A percentile compares a stretch with the other conserved stretches of the same genome.
Evolutionary conservation across 73 alveolate species (phyloP).

Genomic region (Uronychia setigera): DNA sequence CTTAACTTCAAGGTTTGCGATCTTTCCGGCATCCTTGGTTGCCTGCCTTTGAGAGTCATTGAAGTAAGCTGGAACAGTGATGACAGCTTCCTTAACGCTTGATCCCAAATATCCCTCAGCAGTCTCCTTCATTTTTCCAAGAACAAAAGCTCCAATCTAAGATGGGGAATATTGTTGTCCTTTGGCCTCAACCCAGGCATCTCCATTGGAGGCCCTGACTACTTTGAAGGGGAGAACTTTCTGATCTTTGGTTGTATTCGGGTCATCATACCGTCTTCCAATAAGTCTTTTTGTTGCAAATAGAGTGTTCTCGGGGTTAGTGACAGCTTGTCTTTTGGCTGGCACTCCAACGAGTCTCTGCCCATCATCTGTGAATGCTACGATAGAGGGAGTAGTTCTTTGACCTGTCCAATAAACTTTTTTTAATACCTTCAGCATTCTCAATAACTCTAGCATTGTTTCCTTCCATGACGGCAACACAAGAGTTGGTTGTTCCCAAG

Average conservation of each 20-base stretch:
- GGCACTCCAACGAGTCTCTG: slow-evolving; percentile 88
- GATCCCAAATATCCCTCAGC: slow-evolving; percentile 92
- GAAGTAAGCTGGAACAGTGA: slow-evolving; percentile 98
- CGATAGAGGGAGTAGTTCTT: slow-evolving; percentile 98
- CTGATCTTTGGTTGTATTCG: slow-evolving; percentile 81
- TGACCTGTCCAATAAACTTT: slow-evolving; percentile 28
- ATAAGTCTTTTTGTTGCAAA: slow-evolving; percentile 93
- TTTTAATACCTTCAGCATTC: slow-evolving; percentile 92
- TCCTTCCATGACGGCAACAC: slow-evolving; percentile 97
- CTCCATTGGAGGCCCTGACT: slow-evolving; percentile 88
- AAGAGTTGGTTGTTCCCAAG: slow-evolving; percentile 99
- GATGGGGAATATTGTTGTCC: slow-evolving; percentile 74
- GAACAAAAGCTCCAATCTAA: slow-evolving; percentile 84
- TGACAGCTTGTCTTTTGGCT: slow-evolving; percentile 93
- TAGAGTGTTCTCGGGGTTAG: slow-evolving; percentile 93
- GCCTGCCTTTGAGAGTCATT: slow-evolving; percentile 96
- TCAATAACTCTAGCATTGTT: slow-evolving; percentile 94
- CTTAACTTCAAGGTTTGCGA: slow-evolving; percentile 92
- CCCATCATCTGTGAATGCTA: slow-evolving; percentile 91
- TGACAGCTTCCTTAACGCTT: slow-evolving; percentile 83
- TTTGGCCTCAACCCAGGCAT: slow-evolving; percentile 95
- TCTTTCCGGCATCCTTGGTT: slow-evolving; percentile 97
- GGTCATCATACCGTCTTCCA: slow-evolving; percentile 93
- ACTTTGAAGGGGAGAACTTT: slow-evolving; percentile 81
- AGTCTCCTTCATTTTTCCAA: slow-evolving; percentile 86